Evolutionary conservation across 1,284 basidiomycete species (phyloP), one percentile per base, ranked within the genome.

Genomic region (Irpex sp.): DNA sequence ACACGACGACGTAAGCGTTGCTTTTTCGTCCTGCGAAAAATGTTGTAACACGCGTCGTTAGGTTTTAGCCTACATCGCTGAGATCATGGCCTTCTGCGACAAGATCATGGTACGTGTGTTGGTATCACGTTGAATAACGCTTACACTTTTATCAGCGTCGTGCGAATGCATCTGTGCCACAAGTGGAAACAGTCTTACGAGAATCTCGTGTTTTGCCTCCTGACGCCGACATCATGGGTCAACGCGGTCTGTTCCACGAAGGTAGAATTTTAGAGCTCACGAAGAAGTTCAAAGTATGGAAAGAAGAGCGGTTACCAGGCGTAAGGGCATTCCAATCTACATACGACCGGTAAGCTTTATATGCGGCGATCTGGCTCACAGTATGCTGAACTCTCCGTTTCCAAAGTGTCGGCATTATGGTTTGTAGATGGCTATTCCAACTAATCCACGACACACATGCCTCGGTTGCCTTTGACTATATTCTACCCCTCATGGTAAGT

Each of bases 371-470:
- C 52, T 63, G 19, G 49, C 38, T 34, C 54, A 19, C 19, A 59
- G 54, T 8, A 36, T n/a, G 26, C 49, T 21, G 17, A 59, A 56
- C 34, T 62, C 26, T 62, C 19, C 26, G 15, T 31, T 44, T 60
- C 58, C 58, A 40, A 69, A 86, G 87, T 66, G 86, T 88, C 60
- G 87, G 84, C 6, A 78, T 87, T 31, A 81, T 84, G 11, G 82
- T 91, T 21, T 89, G 91, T 77, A 87, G 86, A 70, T 94, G 91
- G 89, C 77, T 93, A 34, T 88, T 86, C 73, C 84, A 88, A 69
- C 82, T 85, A 21, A 71, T 94, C 8, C 87, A 91, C 64, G 90
- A 93, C 68, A 83, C 88, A 1, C 87, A 92, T 70, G 91, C 92
- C 2, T 83, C 87, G 47, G 85, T 87, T 1, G 80, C 83, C 0